phyloP scores from a whole-genome alignment of 345 rosid genomes.

The Erucastrum elatum region DNA sequence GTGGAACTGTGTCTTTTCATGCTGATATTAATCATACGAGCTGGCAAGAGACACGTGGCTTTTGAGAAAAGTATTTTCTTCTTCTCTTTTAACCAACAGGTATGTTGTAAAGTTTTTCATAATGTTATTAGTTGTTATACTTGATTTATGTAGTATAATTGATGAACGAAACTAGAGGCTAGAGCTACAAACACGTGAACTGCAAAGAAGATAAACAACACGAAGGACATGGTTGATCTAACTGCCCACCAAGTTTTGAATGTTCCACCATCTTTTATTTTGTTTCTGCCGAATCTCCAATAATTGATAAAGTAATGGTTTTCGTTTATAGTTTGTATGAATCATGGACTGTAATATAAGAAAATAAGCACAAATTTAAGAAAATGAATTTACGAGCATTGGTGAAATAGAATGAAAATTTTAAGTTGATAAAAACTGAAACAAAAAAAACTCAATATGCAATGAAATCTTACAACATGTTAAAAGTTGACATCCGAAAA shows the following conservation, averaged over 20 bases:
- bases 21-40: conserved; percentile 13
- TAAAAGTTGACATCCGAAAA: neutral
- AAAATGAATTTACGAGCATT: neutral
- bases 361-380: neutral
- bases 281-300: conserved; percentile 19
- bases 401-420: neutral
- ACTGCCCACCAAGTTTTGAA: conserved; percentile 17
- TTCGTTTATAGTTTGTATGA: neutral
- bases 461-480: neutral
- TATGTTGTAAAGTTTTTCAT: neutral
- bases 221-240: conserved; percentile 15
- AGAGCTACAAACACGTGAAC: conserved; percentile 22
- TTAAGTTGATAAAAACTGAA: neutral
- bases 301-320: conserved; percentile 6
- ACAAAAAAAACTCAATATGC: neutral
- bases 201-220: conserved; percentile 13
- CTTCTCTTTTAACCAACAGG: neutral
- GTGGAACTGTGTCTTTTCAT: neutral
- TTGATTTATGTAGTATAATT: neutral
- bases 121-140: neutral
- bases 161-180: neutral
- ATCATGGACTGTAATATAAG: neutral
- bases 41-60: conserved; percentile 23
- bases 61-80: neutral
- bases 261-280: conserved; percentile 10